Base-by-base conservation (phyloP, 1,284 basidiomycete species). In the Tilletia setariae region DNA sequence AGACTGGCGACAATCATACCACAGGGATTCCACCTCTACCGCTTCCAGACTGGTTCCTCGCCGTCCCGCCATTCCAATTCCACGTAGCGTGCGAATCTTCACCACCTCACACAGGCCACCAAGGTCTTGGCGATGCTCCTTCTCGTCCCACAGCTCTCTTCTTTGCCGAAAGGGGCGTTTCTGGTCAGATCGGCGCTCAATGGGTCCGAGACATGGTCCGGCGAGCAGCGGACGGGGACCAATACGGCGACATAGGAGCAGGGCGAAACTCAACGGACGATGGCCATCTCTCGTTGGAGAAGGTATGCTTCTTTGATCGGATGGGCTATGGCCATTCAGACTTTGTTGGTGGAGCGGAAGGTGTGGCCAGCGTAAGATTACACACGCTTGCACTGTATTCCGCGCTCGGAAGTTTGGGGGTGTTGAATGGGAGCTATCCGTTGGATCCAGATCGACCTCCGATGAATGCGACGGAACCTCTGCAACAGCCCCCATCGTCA, bases 121-220 rank as follows among this genome's bases (percentile, higher is more conserved):
- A 62, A 68, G 30, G 56, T 30, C 1, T 51, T 59, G 49, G 64
- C 68, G 51, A 64, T 63, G 9, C 28, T 44, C 35, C 25, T n/a
- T 40, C 44, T 11, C 59, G 63, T 1, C 74, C 73, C 28, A 77
- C 76, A 7, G 76, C 76, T 9, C 70, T 77, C 47, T 73, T 77
- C 67, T 74, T 77, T 70, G 64, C 76, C 13, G 74, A 76, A 28
- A 66, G 73, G 1, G 74, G 72, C 42, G 74, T 76, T 6, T 68
- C 74, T 2, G 76, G 76, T 13, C 68, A 70, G 21, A 56, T 71
- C 16, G 73, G 70, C 11, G 73, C 73, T 11, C 67, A 70, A 11
- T 77, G 75, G 64, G 68, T 77, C 15, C 70, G 76, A 44, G 70
- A 74, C 61, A 76, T 77, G 74, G 76, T 77, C 2, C 63, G 65